phyloP scores from a whole-genome alignment of 2,329 filamentous ascomycete species.

The Epichloe scottii region DNA sequence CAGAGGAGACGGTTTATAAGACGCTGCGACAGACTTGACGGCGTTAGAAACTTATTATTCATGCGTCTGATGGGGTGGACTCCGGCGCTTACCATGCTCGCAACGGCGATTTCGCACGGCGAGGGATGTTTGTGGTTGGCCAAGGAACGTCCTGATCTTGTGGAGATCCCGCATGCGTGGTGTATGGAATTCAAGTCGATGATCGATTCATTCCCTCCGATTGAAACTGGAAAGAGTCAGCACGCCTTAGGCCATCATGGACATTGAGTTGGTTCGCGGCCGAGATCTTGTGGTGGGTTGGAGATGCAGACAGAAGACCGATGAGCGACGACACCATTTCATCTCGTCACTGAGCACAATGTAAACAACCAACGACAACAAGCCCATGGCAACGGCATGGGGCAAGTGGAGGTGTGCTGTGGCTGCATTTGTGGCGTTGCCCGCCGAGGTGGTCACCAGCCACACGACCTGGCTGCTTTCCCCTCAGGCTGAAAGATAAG shows the following conservation, averaged over 20 bases:
- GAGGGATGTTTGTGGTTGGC: slow-evolving; percentile 10
- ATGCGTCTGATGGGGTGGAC: slow-evolving; percentile 9
- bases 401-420: slow-evolving; percentile 3
- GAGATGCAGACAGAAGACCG: not conserved
- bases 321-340: not conserved
- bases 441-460: not conserved
- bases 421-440: slow-evolving; percentile 9
- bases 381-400: slow-evolving; percentile 11
- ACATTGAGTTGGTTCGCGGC: not conserved
- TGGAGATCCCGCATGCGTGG: not conserved
- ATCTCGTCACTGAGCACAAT: slow-evolving; percentile 5
- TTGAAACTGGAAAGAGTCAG: not conserved
- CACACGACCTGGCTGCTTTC: not conserved
- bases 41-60: slow-evolving; percentile 16
- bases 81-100: slow-evolving; percentile 19
- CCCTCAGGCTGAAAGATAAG: no score
- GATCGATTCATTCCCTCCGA: not conserved
- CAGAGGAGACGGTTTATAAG: slow-evolving; percentile 60
- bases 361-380: slow-evolving; percentile 19
- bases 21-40: slow-evolving; percentile 36
- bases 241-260: not conserved
- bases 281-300: not conserved
- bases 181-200: not conserved
- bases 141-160: slow-evolving; percentile 8
- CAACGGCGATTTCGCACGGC: not conserved